Evolutionary conservation across 1,284 basidiomycete species (phyloP), one percentile per base, ranked within the genome.

Genomic region (Abortiporus biennis): DNA sequence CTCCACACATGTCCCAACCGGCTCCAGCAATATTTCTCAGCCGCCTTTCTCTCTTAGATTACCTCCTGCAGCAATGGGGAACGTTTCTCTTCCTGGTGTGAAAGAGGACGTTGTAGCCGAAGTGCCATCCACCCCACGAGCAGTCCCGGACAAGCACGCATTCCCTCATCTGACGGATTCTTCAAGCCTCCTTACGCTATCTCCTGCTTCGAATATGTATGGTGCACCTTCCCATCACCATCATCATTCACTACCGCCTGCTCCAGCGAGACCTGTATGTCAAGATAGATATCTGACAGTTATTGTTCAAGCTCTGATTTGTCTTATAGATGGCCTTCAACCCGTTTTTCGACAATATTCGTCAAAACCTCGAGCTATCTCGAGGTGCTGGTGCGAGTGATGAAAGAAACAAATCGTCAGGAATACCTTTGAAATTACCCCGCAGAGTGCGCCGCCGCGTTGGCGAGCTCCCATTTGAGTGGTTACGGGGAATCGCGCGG

Each of bases 321-420:
- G 13, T 30, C 31, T 20, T 20, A 32, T 35, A 58, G 57, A 57
- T 61, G 34, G 76, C 82, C 2, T 79, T 72, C 40, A 93, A 92
- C 58, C 91, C 91, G 3, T 94, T 94, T 65, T 94, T 93, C 53
- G 93, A 99, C 65, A 87, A 91, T 54, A 91, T 99, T 54, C 85
- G 95, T 23, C 95, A 99, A 63, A 96, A 98, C 56, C 65, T 85
- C 13, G 95, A 99, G 66, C 76, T 96, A 25, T 79, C 82, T 9
- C 84, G 90, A 41, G 91, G 90, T 6, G 27, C 46, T 12, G 27
- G 27, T n/a, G 9, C n/a, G 8, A n/a, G n/a, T 9, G 27, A 29
- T n/a, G 27, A 29, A 9, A n/a, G n/a, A n/a, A n/a, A n/a, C n/a
- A n/a, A 8, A 8, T 6, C 15, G n/a, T n/a, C n/a, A 19, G 80